Conservation (phyloP, 176 grass and related monocot genomes). For the Tillandsia leiboldiana region DNA sequence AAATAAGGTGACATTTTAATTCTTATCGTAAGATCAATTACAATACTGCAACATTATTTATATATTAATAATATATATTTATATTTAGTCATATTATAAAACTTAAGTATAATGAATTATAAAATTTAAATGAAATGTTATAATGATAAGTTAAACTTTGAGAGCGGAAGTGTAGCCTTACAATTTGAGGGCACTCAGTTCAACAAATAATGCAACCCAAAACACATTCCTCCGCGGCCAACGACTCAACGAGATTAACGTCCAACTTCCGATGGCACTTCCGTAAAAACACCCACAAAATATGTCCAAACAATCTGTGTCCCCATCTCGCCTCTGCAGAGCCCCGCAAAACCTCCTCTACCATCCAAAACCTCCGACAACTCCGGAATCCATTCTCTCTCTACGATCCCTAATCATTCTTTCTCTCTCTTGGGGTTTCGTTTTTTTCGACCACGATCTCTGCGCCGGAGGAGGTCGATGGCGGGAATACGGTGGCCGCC, state of each 20-base stretch:
- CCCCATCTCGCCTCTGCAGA: neutral
- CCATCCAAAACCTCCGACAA: neutral
- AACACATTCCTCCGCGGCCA: no score
- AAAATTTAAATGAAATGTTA: no score
- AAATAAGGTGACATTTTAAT: no score
- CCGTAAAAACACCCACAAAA: neutral
- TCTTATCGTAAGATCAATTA: no score
- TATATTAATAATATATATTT: no score
- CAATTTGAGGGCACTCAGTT: no score
- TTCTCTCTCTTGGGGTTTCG: conserved; percentile 1
- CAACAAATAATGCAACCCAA: no score
- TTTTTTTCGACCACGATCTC: neutral
- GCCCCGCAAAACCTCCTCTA: neutral
- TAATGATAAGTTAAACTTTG: no score
- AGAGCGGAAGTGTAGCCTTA: no score
- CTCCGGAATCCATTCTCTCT: neutral
- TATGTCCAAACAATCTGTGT: neutral
- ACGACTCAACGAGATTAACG: neutral
- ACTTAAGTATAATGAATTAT: no score
- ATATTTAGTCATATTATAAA: no score
- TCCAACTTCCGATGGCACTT: conserved; percentile 6
- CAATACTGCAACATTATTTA: no score
- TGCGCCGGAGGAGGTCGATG: conserved; percentile 30
- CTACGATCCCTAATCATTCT: neutral
- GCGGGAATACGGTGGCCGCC: conserved; percentile 78